Evolutionary conservation across 768 basidiomycete genomes (phyloP), one percentile per base, ranked within the genome.

Genomic region (Russula sp.): DNA sequence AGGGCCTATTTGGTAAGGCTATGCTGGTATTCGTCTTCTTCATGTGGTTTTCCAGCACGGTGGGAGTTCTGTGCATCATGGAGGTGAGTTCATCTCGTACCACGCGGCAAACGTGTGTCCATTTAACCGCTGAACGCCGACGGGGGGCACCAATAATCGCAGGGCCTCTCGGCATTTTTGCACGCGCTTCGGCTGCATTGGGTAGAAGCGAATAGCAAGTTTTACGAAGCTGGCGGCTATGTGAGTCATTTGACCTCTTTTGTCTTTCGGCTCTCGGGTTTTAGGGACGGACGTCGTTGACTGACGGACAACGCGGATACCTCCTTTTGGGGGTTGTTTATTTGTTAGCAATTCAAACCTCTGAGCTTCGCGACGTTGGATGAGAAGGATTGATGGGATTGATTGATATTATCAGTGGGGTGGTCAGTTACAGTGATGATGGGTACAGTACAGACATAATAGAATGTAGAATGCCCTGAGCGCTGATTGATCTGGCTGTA

Each of bases 141-240:
- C 25, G 13, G 22, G 9, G n/a, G 22, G 22, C n/a, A 22, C 14
- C 11, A 36, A 43, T 32, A 10, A 34, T 34, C 14, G 25, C 66
- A 94, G 90, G 94, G 96, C 67, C 79, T 98, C 38, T 93, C 90
- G 69, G 96, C 96, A 41, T 98, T 98, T 78, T 75, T 98, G 73
- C 96, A 98, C 73, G 96, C 96, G 7, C 82, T 98, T 65, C 86
- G 96, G 70, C 80, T 98, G 67, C 96, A 98, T 75, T 98, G 96
- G 93, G 96, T 98, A 61, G 95, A 98, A 75, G 92, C 88, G 56
- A 97, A 96, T 78, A 94, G 93, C 76, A 96, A 97, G 79, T 93
- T 94, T 71, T 96, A 88, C 72, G 84, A 89, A 73, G 93, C 90
- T 38, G 88, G 83, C 61, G 93, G 93, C 73, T 84, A 93, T 78